Evolutionary conservation across 192 early-diverging fungal species (phyloP).

Genomic region (Thamnidium elegans): DNA sequence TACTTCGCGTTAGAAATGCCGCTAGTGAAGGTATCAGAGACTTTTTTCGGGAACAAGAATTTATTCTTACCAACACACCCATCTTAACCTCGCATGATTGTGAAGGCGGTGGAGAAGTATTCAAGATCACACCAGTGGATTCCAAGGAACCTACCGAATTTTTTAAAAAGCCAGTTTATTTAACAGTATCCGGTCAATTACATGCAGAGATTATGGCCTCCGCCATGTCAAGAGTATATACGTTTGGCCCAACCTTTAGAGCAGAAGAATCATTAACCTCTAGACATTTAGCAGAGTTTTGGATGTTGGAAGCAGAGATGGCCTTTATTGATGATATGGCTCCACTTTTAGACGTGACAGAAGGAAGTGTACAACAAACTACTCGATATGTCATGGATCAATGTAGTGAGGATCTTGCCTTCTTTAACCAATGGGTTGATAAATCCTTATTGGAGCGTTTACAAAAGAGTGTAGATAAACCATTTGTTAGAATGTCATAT

Average conservation of each 20-base stretch:
- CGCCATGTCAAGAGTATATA: constrained; percentile 74
- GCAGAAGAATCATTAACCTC: constrained; percentile 80
- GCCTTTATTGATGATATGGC: constrained; percentile 65
- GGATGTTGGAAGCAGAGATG: constrained; percentile 91
- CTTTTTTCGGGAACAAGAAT: constrained; percentile 79
- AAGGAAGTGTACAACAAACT: constrained; percentile 57
- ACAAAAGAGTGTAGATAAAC: constrained; percentile 38
- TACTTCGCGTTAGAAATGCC: constrained; percentile 67
- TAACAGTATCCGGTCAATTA: constrained; percentile 85
- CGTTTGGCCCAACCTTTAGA: constrained; percentile 78
- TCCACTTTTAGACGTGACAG: constrained; percentile 66
- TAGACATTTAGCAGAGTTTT: constrained; percentile 88
- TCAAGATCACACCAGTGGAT: constrained; percentile 50
- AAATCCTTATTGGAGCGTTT: constrained; percentile 41
- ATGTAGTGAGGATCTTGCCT: constrained; percentile 52
- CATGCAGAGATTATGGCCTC: constrained; percentile 77
- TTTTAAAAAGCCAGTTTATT: constrained; percentile 69
- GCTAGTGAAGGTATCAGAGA: constrained; percentile 65
- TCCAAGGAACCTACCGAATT: constrained; percentile 50
- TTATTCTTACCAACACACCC: constrained; percentile 77
- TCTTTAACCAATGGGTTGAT: constrained; percentile 61
- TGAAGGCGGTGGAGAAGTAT: constrained; percentile 88
- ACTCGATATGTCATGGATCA: constrained; percentile 55
- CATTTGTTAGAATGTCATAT: constrained; percentile 75
- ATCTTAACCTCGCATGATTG: constrained; percentile 83